Conservation (phyloP, 371 early-diverging fungal species). For the Nematocida major region DNA sequence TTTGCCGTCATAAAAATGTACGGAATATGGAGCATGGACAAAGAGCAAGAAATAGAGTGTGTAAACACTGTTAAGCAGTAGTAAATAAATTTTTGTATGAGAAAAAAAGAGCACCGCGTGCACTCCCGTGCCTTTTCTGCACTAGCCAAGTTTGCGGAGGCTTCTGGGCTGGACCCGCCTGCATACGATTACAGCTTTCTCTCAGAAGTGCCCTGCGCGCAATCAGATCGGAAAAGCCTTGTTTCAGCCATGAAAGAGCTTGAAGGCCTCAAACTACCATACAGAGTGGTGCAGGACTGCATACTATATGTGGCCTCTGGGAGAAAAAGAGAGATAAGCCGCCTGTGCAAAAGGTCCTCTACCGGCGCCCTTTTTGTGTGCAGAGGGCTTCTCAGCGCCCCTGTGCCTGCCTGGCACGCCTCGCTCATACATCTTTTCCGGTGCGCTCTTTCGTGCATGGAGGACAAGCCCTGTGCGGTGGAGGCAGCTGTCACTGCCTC, state of each 20-base stretch:
- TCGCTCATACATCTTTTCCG: neutral
- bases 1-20: slow-evolving; percentile 37
- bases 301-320: neutral
- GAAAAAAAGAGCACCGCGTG: neutral
- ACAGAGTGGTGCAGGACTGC: neutral
- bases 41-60: slow-evolving; percentile 51
- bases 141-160: neutral
- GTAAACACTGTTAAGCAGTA: slow-evolving; percentile 29
- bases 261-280: neutral
- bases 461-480: neutral
- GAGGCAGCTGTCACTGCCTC: neutral
- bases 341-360: neutral
- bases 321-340: neutral
- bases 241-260: neutral
- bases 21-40: slow-evolving; percentile 27
- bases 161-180: neutral
- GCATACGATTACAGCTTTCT: neutral
- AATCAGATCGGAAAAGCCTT: neutral
- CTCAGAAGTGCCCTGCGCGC: neutral
- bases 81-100: slow-evolving; percentile 28
- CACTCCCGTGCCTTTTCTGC: neutral
- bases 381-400: neutral
- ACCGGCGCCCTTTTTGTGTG: neutral
- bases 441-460: neutral
- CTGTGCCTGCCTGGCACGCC: neutral